phyloP scores from a whole-genome alignment of 2,329 filamentous ascomycete genomes.

The Madurella mycetomatis region DNA sequence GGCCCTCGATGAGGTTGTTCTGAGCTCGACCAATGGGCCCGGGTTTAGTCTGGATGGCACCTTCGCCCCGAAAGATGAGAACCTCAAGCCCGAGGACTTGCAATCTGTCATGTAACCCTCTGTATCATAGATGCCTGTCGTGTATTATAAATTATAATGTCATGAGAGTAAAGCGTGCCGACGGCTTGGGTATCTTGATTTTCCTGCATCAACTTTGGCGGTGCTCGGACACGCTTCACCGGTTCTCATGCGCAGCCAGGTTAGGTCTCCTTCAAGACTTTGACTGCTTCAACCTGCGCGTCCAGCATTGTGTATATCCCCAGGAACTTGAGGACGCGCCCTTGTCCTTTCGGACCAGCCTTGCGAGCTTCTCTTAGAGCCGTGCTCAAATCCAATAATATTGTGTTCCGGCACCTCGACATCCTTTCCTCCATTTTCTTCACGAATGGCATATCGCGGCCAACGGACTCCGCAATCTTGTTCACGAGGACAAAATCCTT shows the following conservation, averaged over 20 bases:
- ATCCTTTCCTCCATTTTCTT: constrained; percentile 50
- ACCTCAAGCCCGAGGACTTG: constrained; percentile 49
- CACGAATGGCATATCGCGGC: constrained; percentile 46
- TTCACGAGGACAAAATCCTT: constrained; percentile 42
- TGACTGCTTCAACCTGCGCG: constrained; percentile 50
- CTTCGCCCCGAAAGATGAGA: constrained; percentile 60
- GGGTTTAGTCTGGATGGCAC: constrained; percentile 83
- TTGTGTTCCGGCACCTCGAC: constrained; percentile 50
- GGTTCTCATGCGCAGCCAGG: too few species aligned
- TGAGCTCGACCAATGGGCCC: constrained; percentile 83
- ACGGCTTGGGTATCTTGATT: constrained; percentile 28
- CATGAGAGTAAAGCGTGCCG: constrained; percentile 12
- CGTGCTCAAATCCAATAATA: constrained; percentile 52
- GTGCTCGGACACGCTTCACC: too few species aligned
- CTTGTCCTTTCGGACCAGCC: constrained; percentile 40
- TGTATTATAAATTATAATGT: constrained; percentile 25
- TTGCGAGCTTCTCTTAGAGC: constrained; percentile 42
- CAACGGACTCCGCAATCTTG: constrained; percentile 41
- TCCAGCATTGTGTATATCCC: constrained; percentile 50
- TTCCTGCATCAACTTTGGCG: constrained; percentile 15
- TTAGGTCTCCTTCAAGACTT: constrained; percentile 41
- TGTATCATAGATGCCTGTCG: constrained; percentile 24
- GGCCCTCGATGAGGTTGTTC: constrained; percentile 68
- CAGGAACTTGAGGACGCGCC: constrained; percentile 48
- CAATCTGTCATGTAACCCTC: constrained; percentile 49